phyloP scores from a whole-genome alignment of 2,329 filamentous ascomycete genomes.

The Chaetomium sp. region DNA sequence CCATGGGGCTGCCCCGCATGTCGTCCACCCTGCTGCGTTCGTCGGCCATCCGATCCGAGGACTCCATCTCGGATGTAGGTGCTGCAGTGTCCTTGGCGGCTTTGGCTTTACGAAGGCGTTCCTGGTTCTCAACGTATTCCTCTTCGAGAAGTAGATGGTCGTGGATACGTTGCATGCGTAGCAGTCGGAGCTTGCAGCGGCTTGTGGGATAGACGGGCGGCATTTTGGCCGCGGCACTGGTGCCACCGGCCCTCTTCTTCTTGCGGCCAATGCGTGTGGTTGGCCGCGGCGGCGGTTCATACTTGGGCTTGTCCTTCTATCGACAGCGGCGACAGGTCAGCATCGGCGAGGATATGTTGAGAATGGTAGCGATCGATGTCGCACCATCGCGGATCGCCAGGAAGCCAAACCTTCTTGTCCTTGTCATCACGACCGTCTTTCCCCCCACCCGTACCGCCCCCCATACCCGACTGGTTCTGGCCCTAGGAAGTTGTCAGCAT shows the following conservation, averaged over 20 bases:
- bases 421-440: slow-evolving; percentile 76
- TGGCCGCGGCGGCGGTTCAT: slow-evolving; percentile 93
- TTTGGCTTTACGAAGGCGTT: slow-evolving; percentile 89
- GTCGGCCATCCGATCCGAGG: slow-evolving; percentile 80
- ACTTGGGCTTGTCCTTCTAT: slow-evolving; percentile 99
- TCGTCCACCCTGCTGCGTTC: slow-evolving; percentile 94
- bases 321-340: slow-evolving; percentile 14
- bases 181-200: slow-evolving; percentile 91
- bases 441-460: slow-evolving; percentile 64
- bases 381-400: neutral
- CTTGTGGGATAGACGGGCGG: slow-evolving; percentile 91
- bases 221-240: slow-evolving; percentile 90
- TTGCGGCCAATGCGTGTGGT: slow-evolving; percentile 95
- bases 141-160: slow-evolving; percentile 95
- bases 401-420: slow-evolving; percentile 75
- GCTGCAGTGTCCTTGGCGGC: slow-evolving; percentile 63
- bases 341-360: neutral
- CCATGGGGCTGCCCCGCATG: slow-evolving; percentile 98
- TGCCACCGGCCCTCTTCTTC: slow-evolving; percentile 94
- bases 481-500: slow-evolving; percentile 46
- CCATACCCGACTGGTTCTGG: slow-evolving; percentile 83
- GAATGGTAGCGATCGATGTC: neutral
- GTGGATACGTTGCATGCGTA: slow-evolving; percentile 98
- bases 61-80: slow-evolving; percentile 63
- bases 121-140: slow-evolving; percentile 98